Conservation (phyloP, 306 rosid species). For the Prunus mira region DNA sequence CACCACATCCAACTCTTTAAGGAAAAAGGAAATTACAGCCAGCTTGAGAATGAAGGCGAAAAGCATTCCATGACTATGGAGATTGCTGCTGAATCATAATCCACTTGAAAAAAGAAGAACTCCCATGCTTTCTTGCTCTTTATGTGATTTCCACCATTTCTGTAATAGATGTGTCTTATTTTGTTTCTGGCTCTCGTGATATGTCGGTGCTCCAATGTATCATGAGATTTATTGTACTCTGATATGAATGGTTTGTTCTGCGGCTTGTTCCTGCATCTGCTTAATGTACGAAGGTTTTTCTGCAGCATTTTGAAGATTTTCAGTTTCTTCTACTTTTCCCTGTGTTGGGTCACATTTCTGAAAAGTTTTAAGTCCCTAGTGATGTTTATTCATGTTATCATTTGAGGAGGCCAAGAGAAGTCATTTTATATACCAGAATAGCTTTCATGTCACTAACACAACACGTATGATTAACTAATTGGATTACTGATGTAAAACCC, state of each 20-base stretch:
- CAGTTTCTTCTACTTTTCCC: background rate
- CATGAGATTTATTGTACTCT: background rate
- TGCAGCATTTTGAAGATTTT: background rate
- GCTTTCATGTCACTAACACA: too few species aligned
- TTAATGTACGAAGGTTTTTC: background rate
- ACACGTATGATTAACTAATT: too few species aligned
- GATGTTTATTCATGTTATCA: background rate
- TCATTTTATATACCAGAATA: too few species aligned
- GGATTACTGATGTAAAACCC: too few species aligned
- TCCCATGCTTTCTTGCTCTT: background rate
- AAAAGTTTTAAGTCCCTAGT: background rate
- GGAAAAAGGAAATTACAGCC: constrained; percentile 78
- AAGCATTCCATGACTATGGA: constrained; percentile 11
- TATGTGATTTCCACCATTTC: background rate
- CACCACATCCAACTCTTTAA: constrained; percentile 82
- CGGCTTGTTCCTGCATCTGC: background rate
- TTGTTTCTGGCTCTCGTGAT: background rate
- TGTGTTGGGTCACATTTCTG: background rate
- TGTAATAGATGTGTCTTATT: background rate
- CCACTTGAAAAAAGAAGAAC: too few species aligned
- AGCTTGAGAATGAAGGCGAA: constrained; percentile 47
- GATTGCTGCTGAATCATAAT: constrained; percentile 26
- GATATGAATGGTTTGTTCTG: background rate
- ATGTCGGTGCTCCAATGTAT: background rate
- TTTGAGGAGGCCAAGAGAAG: too few species aligned